Conservation (phyloP, 768 basidiomycete genomes). For the Hygrocybe punicea region DNA sequence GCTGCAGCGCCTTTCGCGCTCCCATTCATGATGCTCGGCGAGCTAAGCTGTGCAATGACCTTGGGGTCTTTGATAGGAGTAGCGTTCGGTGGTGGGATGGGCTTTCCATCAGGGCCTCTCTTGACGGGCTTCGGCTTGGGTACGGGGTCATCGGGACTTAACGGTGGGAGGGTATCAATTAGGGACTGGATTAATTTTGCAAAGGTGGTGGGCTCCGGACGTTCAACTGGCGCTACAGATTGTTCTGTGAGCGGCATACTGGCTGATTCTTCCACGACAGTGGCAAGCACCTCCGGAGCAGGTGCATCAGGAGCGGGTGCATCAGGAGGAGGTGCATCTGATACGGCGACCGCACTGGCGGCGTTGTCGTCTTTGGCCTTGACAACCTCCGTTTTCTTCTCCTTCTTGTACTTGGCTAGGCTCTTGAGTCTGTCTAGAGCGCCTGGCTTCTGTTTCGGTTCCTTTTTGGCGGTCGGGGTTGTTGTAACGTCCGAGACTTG, state of each 20-base stretch:
- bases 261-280: not conserved
- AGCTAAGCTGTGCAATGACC: slow-evolving; percentile 50
- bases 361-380: not conserved
- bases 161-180: slow-evolving; percentile 42
- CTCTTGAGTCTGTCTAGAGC: slow-evolving; percentile 1
- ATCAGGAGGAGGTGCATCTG: not conserved
- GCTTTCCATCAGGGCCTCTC: slow-evolving; percentile 35
- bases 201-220: slow-evolving; percentile 43
- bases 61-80: slow-evolving; percentile 37
- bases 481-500: not conserved
- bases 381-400: not conserved
- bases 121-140: not conserved
- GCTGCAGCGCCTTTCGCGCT: slow-evolving; percentile 34
- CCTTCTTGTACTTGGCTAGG: not conserved
- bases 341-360: not conserved
- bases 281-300: not conserved
- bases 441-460: not conserved
- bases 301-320: not conserved
- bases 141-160: slow-evolving; percentile 4
- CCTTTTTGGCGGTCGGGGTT: not conserved
- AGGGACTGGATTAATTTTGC: slow-evolving; percentile 52
- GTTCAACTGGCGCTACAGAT: slow-evolving; percentile 7
- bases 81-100: slow-evolving; percentile 4
- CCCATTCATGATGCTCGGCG: slow-evolving; percentile 65
- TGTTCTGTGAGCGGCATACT: too few relatives aligned